Conservation (phyloP, 2,329 filamentous ascomycete genomes). For the Arachnomyces sp. region DNA sequence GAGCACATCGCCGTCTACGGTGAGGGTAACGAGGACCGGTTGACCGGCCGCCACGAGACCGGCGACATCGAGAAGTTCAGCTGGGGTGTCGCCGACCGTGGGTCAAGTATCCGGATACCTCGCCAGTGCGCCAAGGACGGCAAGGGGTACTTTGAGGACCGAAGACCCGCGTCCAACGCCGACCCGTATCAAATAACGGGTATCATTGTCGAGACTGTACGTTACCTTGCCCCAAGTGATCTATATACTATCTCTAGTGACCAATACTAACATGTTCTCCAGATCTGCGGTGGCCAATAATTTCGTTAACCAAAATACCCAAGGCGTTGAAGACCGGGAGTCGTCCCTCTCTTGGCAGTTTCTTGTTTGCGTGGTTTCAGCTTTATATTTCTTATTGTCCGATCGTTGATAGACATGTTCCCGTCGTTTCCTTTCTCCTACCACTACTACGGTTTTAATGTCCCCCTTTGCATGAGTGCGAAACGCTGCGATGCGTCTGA, state of each 20-base stretch:
- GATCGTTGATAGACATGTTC: too few relatives aligned
- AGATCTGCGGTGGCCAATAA: constrained; percentile 28
- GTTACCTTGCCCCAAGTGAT: constrained; percentile 8
- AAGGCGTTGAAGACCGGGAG: too few relatives aligned
- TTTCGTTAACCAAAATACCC: too few relatives aligned
- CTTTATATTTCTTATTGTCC: neutral
- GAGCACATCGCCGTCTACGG: constrained; percentile 92
- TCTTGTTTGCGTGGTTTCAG: neutral
- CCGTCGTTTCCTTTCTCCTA: neutral
- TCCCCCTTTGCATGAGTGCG: neutral
- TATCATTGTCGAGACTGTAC: constrained; percentile 66
- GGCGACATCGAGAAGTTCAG: constrained; percentile 87
- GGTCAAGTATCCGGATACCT: constrained; percentile 86
- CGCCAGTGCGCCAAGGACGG: constrained; percentile 76
- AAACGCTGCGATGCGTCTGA: neutral
- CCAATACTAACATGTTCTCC: constrained; percentile 1
- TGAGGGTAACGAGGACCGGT: constrained; percentile 88
- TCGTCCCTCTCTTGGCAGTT: neutral
- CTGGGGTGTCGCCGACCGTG: constrained; percentile 92
- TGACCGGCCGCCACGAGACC: constrained; percentile 92
- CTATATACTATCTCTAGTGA: neutral
- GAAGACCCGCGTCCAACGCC: constrained; percentile 74
- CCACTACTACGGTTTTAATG: too few relatives aligned
- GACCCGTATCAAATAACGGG: constrained; percentile 79
- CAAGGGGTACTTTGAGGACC: constrained; percentile 90